Evolutionary conservation across 169 alveolate species (phyloP).

Genomic region (Eimeria tenella): DNA sequence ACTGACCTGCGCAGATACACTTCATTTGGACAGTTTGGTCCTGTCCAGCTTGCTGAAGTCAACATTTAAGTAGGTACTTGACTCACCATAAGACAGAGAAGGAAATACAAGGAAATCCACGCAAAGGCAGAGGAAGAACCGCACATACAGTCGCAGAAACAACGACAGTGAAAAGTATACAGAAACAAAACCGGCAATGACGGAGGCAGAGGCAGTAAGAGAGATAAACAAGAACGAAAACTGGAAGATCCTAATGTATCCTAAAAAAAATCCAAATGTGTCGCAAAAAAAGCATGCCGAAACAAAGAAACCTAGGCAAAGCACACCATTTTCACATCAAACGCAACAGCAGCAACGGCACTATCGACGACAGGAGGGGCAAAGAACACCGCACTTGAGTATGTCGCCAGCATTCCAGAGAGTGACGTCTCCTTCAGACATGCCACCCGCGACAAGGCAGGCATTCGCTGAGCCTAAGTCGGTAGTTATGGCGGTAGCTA

Average conservation of each 20-base stretch:
- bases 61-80: too few species aligned
- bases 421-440: constrained; percentile 78
- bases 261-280: too few species aligned
- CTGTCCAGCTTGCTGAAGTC: too few species aligned
- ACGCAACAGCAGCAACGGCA: neutral
- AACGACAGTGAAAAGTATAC: neutral
- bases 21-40: too few species aligned
- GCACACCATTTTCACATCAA: neutral
- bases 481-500: constrained; percentile 51
- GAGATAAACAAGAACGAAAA: neutral
- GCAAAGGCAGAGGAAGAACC: neutral
- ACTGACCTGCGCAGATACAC: too few species aligned
- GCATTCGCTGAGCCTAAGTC: neutral
- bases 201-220: neutral
- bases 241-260: neutral
- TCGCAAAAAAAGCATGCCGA: neutral
- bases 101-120: neutral
- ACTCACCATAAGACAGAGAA: neutral
- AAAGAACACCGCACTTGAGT: neutral
- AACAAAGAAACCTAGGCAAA: neutral
- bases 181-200: neutral
- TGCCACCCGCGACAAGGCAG: constrained; percentile 76
- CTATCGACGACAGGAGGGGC: neutral
- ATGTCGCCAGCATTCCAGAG: constrained; percentile 77
- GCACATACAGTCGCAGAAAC: neutral